Base-by-base conservation (phyloP, 1,139 yeast genomes). In the Nematodospora anomalae region DNA sequence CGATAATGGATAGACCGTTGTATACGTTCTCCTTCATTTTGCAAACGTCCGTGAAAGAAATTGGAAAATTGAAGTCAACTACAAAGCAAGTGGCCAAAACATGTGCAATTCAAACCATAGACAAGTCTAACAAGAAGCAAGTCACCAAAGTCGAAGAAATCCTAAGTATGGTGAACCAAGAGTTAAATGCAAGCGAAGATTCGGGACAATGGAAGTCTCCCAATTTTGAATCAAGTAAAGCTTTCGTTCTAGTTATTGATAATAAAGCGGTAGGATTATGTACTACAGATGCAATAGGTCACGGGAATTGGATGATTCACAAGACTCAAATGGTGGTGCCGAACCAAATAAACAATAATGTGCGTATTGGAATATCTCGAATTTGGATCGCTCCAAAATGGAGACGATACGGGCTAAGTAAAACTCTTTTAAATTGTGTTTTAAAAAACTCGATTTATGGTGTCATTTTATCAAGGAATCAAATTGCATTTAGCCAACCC, bases 401-500 rank as follows among this genome's bases (percentile, higher is more conserved):
- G 63, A 59, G 90, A 43, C 55, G 84, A 18, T 46, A 43, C 4
- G 80, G 81, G 0, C 57, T 82, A 11, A 85, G 77, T 0, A 41
- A 51, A 4, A 47, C 49, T 20, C 50, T 83, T 36, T 57, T 83
- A 6, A 51, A 68, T 2, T 52, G 62, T 2, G 72, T 77, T 0
- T 50, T 66, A 29, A 47, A 51, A 1, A 50, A 73, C 34, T 62
- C 76, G 26, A 57, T 81, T 2, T 81, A 80, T 50, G 89, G 89
- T 0, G 49, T 74, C 29, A 40, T 23, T 0, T 49, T 83, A 10
- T 55, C 55, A 1, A 68, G 57, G 37, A 42, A 40, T 4, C 69
- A 76, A 37, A 58, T 83, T 2, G 84, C 79, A 0, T 83, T 86
- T 72, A 80, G 88, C 38, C 92, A 83, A 53, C 90, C 90, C 0